Conservation (phyloP, 1,284 basidiomycete genomes). For the Peniophora sp. region DNA sequence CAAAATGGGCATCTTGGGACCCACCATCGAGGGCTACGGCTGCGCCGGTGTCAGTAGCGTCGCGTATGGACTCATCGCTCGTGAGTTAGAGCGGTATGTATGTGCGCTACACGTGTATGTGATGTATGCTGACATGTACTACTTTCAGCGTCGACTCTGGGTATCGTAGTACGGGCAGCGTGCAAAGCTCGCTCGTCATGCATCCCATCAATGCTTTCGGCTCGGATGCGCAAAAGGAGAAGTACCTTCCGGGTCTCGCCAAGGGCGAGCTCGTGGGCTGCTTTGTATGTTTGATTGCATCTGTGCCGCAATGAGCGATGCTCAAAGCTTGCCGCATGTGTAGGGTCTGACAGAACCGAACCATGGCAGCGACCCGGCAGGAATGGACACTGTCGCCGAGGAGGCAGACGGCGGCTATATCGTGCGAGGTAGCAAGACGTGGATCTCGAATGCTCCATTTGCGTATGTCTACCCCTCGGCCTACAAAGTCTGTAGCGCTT, state of each 20-base stretch:
- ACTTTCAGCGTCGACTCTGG: conserved; percentile 81
- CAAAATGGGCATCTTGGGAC: conserved; percentile 82
- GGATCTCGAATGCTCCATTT: conserved; percentile 90
- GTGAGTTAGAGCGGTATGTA: conserved; percentile 83
- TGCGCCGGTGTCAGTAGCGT: conserved; percentile 92
- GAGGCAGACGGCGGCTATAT: conserved; percentile 82
- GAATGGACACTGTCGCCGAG: conserved; percentile 90
- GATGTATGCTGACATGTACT: neutral
- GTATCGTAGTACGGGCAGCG: conserved; percentile 92
- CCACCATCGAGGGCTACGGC: conserved; percentile 90
- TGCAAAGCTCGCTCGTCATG: conserved; percentile 98
- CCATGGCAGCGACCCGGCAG: conserved; percentile 89
- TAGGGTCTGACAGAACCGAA: conserved; percentile 94
- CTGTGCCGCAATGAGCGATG: too few species aligned
- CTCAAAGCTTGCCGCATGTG: too few species aligned
- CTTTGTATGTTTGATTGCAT: conserved; percentile 55
- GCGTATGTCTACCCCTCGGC: conserved; percentile 47
- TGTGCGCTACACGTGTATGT: neutral
- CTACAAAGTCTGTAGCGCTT: neutral
- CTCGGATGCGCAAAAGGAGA: conserved; percentile 84
- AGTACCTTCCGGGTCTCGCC: conserved; percentile 81
- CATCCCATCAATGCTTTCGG: conserved; percentile 95
- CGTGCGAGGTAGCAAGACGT: conserved; percentile 90
- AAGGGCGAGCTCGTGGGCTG: conserved; percentile 88
- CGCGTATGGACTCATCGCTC: conserved; percentile 88